phyloP scores from a whole-genome alignment of 1,284 basidiomycete species.

The Salmacisia buchloeana region DNA sequence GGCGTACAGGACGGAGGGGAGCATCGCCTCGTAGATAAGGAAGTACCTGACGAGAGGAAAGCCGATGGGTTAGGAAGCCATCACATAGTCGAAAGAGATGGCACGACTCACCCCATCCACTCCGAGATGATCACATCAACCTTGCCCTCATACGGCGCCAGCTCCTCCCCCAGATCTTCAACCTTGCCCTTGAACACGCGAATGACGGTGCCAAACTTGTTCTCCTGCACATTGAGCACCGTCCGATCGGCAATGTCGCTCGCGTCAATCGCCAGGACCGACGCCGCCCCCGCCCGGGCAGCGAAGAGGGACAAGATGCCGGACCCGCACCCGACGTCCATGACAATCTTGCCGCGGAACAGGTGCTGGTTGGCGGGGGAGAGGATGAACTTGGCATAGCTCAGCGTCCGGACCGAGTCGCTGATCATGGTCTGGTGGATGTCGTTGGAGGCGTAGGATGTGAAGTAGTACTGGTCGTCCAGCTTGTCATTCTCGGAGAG shows the following conservation, averaged over 20 bases:
- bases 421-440: constrained; percentile 61
- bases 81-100: too few relatives aligned
- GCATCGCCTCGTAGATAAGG: constrained; percentile 86
- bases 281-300: constrained; percentile 81
- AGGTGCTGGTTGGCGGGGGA: constrained; percentile 65
- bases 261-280: constrained; percentile 90
- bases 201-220: constrained; percentile 70
- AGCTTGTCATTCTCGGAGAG: constrained; percentile 31
- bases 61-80: constrained; percentile 4
- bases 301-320: constrained; percentile 84
- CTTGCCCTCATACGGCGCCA: constrained; percentile 61
- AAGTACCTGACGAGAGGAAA: constrained; percentile 38
- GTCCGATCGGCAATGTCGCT: constrained; percentile 80
- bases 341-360: constrained; percentile 78
- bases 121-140: constrained; percentile 93
- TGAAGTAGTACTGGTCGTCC: constrained; percentile 90
- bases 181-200: constrained; percentile 78
- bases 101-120: constrained; percentile 75
- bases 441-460: constrained; percentile 84
- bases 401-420: constrained; percentile 85
- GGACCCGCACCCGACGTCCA: constrained; percentile 70
- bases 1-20: constrained; percentile 84
- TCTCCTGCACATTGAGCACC: constrained; percentile 70
- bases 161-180: constrained; percentile 68
- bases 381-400: constrained; percentile 85